A percentile compares a stretch with the other conserved stretches of the same genome.
phyloP scores from a whole-genome alignment of 768 basidiomycete genomes.

The Termitomyces sp. region DNA sequence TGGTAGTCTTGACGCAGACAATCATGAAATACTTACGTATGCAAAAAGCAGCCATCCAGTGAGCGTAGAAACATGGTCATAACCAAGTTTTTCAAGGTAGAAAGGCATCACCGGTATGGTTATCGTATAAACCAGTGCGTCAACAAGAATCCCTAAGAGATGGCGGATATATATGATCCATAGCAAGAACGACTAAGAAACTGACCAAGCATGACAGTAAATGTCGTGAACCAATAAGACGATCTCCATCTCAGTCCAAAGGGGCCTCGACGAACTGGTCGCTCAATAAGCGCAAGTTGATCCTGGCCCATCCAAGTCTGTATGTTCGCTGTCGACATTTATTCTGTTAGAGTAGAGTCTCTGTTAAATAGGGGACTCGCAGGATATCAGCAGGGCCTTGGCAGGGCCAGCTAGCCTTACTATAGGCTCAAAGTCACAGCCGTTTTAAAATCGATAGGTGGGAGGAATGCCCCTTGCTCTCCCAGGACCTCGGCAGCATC shows the following conservation, averaged over 20 bases:
- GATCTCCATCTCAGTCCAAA: slow-evolving; percentile 55
- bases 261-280: slow-evolving; percentile 22
- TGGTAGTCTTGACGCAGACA: too few species aligned
- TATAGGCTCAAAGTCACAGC: too few species aligned
- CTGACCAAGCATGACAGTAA: slow-evolving; percentile 46
- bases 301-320: background rate
- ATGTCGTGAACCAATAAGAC: slow-evolving; percentile 57
- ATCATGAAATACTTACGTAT: too few species aligned
- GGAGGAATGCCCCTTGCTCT: too few species aligned
- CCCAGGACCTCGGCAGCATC: too few species aligned
- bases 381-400: too few species aligned
- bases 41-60: slow-evolving; percentile 62
- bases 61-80: slow-evolving; percentile 41
- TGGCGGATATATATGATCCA: background rate
- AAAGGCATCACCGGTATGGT: slow-evolving; percentile 65
- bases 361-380: too few species aligned
- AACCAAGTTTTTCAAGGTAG: slow-evolving; percentile 48
- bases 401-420: too few species aligned
- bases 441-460: too few species aligned
- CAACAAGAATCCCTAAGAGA: slow-evolving; percentile 38
- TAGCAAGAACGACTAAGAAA: background rate
- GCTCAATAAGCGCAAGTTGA: background rate
- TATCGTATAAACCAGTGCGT: slow-evolving; percentile 56
- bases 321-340: background rate
- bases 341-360: too few species aligned